phyloP scores from a whole-genome alignment of 176 grass and related monocot genomes.

The Chloris gayana region DNA sequence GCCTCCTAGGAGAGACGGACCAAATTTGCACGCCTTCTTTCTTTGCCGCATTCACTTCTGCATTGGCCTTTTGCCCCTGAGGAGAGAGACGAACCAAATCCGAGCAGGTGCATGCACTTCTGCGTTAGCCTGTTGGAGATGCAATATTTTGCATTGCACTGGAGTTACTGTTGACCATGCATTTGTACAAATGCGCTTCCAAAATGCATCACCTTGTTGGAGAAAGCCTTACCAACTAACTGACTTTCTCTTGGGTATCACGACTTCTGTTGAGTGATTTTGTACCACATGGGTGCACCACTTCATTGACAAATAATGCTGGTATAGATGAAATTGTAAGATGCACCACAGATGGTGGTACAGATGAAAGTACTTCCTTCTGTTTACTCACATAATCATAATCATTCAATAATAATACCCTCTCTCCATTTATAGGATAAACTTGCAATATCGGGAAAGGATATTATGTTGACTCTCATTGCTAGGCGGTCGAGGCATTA shows the following conservation, averaged over 20 bases:
- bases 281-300: background rate
- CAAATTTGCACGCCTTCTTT: too few species aligned
- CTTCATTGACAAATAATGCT: background rate
- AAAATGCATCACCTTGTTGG: too few species aligned
- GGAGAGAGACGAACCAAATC: too few species aligned
- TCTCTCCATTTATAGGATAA: slow-evolving; percentile 69
- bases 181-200: too few species aligned
- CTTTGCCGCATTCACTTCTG: too few species aligned
- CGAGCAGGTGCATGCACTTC: too few species aligned
- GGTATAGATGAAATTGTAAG: background rate
- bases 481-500: slow-evolving; percentile 92
- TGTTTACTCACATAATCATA: background rate
- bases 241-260: background rate
- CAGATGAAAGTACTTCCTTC: background rate
- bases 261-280: slow-evolving; percentile 1
- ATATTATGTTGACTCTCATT: slow-evolving; percentile 83
- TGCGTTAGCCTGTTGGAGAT: too few species aligned
- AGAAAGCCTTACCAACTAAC: background rate
- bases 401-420: slow-evolving; percentile 24
- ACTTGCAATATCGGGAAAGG: slow-evolving; percentile 66
- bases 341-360: background rate
- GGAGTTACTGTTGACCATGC: too few species aligned
- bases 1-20: too few species aligned
- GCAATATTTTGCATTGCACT: too few species aligned
- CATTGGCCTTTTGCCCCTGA: too few species aligned